Percentiles rank a stretch among this genome's conserved stretches.
Evolutionary conservation across 2,329 filamentous ascomycete genomes (phyloP).

Genomic region (Penicillium sp.): DNA sequence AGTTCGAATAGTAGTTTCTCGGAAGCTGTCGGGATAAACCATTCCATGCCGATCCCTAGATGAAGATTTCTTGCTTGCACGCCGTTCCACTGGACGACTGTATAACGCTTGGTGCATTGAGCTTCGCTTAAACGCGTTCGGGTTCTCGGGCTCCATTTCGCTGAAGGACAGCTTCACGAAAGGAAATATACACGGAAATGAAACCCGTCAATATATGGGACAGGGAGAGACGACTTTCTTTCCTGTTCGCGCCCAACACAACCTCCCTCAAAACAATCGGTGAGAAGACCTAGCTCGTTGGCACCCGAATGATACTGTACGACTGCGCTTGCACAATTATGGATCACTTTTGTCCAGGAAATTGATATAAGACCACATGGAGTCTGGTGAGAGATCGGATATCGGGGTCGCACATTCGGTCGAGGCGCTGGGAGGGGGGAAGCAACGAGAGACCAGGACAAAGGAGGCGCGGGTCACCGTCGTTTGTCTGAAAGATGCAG

Average conservation of each 20-base stretch:
- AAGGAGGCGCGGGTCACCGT: slow-evolving; percentile 29
- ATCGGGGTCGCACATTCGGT: slow-evolving; percentile 40
- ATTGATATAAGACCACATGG: slow-evolving; percentile 42
- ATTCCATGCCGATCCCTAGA: slow-evolving; percentile 49
- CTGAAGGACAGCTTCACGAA: slow-evolving; percentile 11
- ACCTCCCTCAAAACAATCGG: slow-evolving; percentile 25
- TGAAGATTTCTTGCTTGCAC: slow-evolving; percentile 49
- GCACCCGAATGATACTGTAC: slow-evolving; percentile 26
- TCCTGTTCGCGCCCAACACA: slow-evolving; percentile 28
- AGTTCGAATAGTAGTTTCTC: slow-evolving; percentile 46
- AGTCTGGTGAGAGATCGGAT: slow-evolving; percentile 31
- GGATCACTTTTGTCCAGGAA: slow-evolving; percentile 33
- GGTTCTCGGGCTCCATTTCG: slow-evolving; percentile 45
- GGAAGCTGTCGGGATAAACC: slow-evolving; percentile 48
- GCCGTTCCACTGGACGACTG: slow-evolving; percentile 44
- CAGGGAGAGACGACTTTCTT: slow-evolving; percentile 20
- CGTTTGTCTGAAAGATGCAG: slow-evolving; percentile 25
- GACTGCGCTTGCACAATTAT: slow-evolving; percentile 36
- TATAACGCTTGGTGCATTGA: slow-evolving; percentile 40
- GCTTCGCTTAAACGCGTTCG: slow-evolving; percentile 43
- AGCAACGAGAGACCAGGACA: slow-evolving; percentile 18
- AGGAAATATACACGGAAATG: slow-evolving; percentile 20
- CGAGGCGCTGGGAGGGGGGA: slow-evolving; percentile 23
- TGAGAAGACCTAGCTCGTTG: slow-evolving; percentile 25
- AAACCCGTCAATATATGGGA: slow-evolving; percentile 20